Conservation (phyloP, 345 rosid genomes). For the Arabidopsis arenosa region DNA sequence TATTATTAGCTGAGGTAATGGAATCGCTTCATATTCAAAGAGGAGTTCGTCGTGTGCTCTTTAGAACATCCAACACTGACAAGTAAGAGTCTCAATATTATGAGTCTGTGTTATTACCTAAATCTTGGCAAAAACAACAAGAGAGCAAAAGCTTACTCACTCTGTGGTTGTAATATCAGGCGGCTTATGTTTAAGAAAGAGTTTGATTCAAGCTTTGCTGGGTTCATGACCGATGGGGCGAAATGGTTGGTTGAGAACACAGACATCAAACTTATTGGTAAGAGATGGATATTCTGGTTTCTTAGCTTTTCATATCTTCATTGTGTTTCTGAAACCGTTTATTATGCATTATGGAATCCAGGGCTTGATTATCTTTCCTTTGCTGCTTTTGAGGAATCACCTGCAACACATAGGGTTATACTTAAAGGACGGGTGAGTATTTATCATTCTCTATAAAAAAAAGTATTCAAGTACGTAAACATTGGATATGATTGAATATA, state of each 20-base stretch:
- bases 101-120: not conserved
- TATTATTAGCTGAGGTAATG: constrained; percentile 76
- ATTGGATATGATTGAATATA: constrained; percentile 9
- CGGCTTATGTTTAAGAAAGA: constrained; percentile 75
- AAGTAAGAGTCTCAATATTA: constrained; percentile 50
- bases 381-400: constrained; percentile 64
- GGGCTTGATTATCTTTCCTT: constrained; percentile 84
- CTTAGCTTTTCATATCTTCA: not conserved
- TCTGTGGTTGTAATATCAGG: constrained; percentile 52
- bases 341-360: constrained; percentile 30
- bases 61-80: constrained; percentile 86
- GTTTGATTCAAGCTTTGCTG: constrained; percentile 86
- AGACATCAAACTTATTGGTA: constrained; percentile 88
- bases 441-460: not conserved
- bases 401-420: constrained; percentile 45
- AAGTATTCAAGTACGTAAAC: not conserved
- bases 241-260: constrained; percentile 92
- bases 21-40: constrained; percentile 75
- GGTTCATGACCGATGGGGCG: constrained; percentile 86
- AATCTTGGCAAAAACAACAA: not conserved
- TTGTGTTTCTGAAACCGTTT: not conserved
- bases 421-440: constrained; percentile 43
- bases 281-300: not conserved
- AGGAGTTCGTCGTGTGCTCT: constrained; percentile 84
- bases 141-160: not conserved